Evolutionary conservation across 176 grass and related monocot genomes (phyloP), one percentile per base, ranked within the genome.

Genomic region (Urochloa ruziziensis): DNA sequence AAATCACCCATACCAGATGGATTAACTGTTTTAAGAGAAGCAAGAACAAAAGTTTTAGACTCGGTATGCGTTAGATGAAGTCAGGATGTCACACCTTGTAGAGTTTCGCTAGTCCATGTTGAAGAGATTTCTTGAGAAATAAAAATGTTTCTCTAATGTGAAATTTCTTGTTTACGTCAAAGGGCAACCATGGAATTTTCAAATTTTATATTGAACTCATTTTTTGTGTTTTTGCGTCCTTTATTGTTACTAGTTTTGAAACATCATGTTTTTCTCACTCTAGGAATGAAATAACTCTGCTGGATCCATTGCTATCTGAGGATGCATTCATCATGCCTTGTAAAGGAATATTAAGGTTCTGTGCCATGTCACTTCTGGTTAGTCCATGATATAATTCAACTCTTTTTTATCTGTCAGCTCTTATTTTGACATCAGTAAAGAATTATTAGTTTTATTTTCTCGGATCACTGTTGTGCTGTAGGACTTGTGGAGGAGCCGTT

Each of bases 351-450:
- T 42, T 98, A 75, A 94, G 85, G 59, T 80, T 94, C 6, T 98
- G 95, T 10, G 92, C 95, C 19, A 83, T 98, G 88, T 98, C 95
- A 71, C 86, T 98, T 93, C 95, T 92, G 23, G 95, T 94, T 68
- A 94, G 95, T 80, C n/a, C 30, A 65, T 69, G 70, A 56, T 70
- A n/a, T n/a, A 15, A 34, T 63, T 16, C 37, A 52, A 24, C 25
- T 67, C 59, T 60, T 81, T 23, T 70, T 5, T 52, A 30, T 51
- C 8, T 78, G 8, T 24, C 37, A 18, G 12, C 47, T 49, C 69
- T 79, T 42, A 3, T 80, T 76, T 67, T 36, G 9, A 43, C 18
- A 34, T 52, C 2, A 0, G 3, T 16, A 32, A 24, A 80, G 24
- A 67, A 9, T 2, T 21, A n/a, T 1, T 70, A 40, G 1, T 18